These are phyloP conservation scores for Glycine soja DNA, from an alignment of 306 rosid species.

Conservation along the genomic window DNA sequence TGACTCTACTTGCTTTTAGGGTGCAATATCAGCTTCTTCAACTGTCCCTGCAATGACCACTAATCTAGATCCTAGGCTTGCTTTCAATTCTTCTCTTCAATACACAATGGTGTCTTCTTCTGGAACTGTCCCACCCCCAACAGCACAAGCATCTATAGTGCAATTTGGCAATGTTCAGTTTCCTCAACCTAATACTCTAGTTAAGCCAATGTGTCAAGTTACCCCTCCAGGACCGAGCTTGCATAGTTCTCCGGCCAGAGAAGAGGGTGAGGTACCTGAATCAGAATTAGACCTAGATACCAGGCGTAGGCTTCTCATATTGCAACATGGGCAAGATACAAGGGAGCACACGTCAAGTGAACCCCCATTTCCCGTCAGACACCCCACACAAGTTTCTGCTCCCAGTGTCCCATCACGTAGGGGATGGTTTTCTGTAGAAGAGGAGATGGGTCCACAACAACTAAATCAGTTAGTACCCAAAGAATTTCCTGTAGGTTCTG, in stretches of 20 bases:
- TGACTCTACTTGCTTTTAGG: conserved; percentile 51
- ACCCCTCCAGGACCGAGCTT: conserved; percentile 64
- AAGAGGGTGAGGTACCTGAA: conserved; percentile 95
- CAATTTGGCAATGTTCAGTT: conserved; percentile 59
- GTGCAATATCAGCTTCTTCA: conserved; percentile 57
- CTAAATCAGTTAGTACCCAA: conserved; percentile 56
- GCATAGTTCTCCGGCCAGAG: conserved; percentile 90
- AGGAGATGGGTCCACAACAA: conserved; percentile 75
- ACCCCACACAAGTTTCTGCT: conserved; percentile 65
- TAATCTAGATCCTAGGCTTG: conserved; percentile 66
- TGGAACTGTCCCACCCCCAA: conserved; percentile 58
- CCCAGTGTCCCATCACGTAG: conserved; percentile 62
- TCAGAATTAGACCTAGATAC: conserved; percentile 94
- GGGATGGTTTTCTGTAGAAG: conserved; percentile 77
- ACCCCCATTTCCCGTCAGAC: conserved; percentile 66
- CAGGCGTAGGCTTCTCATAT: conserved; percentile 87
- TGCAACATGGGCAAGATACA: conserved; percentile 93
- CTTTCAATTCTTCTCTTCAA: conserved; percentile 49
- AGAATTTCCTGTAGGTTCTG: conserved; percentile 72
- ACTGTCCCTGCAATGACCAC: conserved; percentile 53
- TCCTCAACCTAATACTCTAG: conserved; percentile 57
- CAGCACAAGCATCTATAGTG: conserved; percentile 57
- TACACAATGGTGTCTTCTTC: conserved; percentile 52
- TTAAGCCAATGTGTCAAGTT: conserved; percentile 60
- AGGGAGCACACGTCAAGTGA: conserved; percentile 68